Conservation (phyloP, 192 early-diverging fungal species). For the Backusella tarrabulga region DNA sequence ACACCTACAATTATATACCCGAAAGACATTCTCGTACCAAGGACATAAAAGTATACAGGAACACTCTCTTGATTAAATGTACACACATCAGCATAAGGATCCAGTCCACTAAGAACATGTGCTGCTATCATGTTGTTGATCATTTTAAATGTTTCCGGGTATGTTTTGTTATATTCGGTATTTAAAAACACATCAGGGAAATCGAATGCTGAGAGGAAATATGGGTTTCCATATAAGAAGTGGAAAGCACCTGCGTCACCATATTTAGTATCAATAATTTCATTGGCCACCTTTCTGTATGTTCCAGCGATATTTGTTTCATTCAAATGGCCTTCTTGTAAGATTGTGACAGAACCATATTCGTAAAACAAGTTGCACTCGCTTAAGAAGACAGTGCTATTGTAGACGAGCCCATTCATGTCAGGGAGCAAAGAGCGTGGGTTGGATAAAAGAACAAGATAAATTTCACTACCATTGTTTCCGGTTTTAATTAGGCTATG, state of each 20-base stretch:
- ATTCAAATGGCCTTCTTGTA: not conserved
- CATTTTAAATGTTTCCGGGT: not conserved
- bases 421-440: not conserved
- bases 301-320: not conserved
- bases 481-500: not conserved
- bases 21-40: not conserved
- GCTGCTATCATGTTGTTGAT: not conserved
- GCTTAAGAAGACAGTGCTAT: not conserved
- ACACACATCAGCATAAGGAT: not conserved
- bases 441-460: not conserved
- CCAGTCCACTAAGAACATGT: not conserved
- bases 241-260: not conserved
- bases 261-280: not conserved
- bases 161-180: not conserved
- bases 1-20: not conserved
- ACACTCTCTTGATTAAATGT: not conserved
- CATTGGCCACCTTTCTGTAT: not conserved
- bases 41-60: not conserved
- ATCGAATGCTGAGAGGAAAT: not conserved
- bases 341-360: not conserved
- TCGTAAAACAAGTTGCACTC: not conserved
- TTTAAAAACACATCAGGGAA: not conserved
- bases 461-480: not conserved
- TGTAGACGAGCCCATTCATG: not conserved
- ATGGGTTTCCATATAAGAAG: not conserved